Evolutionary conservation across 2,329 filamentous ascomycete genomes (phyloP).

Genomic region (Pseudogymnoascus destructans): DNA sequence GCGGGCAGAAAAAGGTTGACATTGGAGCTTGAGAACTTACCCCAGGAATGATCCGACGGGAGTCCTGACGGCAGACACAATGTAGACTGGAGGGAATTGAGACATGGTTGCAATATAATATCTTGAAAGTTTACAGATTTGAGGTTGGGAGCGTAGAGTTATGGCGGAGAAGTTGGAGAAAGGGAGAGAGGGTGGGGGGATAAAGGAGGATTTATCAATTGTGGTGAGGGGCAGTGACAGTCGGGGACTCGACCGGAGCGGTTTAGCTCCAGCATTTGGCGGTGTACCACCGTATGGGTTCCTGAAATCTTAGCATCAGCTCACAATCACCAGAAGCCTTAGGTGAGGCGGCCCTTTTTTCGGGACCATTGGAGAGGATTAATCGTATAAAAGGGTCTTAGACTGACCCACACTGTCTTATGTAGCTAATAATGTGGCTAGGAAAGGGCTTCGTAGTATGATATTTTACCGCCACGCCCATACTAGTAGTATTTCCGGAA

Average conservation of each 20-base stretch:
- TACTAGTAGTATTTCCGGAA: no score
- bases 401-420: no score
- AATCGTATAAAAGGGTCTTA: no score
- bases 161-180: slow-evolving; percentile 6
- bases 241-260: not conserved
- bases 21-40: slow-evolving; percentile 36
- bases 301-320: slow-evolving; percentile 1
- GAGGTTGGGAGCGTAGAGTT: slow-evolving; percentile 4
- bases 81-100: slow-evolving; percentile 79
- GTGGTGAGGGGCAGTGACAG: slow-evolving; percentile 1
- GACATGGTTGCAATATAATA: slow-evolving; percentile 45
- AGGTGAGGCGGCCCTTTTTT: no score
- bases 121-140: slow-evolving; percentile 1
- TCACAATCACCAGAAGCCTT: not conserved
- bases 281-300: slow-evolving; percentile 1
- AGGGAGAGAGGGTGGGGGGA: slow-evolving; percentile 6
- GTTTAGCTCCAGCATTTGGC: slow-evolving; percentile 6
- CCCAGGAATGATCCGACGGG: slow-evolving; percentile 91
- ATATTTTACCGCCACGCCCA: no score
- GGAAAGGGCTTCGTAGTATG: no score
- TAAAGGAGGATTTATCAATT: slow-evolving; percentile 11
- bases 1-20: slow-evolving; percentile 51
- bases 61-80: slow-evolving; percentile 82
- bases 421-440: no score
- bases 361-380: no score